Percentiles rank a stretch among this genome's conserved stretches.
Evolutionary conservation across 176 grass and related monocot species (phyloP).

Genomic region (Oryza longistaminata): DNA sequence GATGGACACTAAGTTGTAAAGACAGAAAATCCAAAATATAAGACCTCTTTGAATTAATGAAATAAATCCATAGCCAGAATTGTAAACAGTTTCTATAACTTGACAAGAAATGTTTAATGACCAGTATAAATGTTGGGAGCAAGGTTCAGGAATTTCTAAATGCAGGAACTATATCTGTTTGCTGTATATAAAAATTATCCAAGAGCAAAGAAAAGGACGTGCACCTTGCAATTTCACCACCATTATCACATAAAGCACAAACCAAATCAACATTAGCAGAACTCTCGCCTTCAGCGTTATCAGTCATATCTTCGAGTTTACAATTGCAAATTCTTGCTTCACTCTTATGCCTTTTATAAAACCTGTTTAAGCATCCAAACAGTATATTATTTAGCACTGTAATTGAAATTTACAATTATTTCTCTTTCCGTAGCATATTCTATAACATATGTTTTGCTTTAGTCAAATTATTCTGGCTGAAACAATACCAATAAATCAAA

Average conservation of each 20-base stretch:
- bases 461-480: neutral
- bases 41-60: neutral
- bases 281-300: neutral
- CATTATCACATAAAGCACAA: conserved; percentile 71
- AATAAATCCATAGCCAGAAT: neutral
- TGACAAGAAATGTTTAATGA: conserved; percentile 8
- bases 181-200: neutral
- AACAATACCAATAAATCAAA: neutral
- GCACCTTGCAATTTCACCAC: conserved; percentile 64
- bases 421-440: neutral
- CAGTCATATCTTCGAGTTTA: conserved; percentile 42
- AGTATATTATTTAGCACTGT: conserved; percentile 11
- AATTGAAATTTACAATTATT: neutral
- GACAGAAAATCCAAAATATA: neutral
- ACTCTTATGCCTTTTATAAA: neutral
- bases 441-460: neutral
- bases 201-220: neutral
- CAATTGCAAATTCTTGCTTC: conserved; percentile 4
- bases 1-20: neutral
- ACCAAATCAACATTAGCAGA: conserved; percentile 40
- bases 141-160: neutral
- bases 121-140: neutral
- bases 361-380: conserved; percentile 28
- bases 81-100: neutral
- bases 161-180: neutral